Conservation (phyloP, 768 basidiomycete genomes). For the Leccinum variicolor region DNA sequence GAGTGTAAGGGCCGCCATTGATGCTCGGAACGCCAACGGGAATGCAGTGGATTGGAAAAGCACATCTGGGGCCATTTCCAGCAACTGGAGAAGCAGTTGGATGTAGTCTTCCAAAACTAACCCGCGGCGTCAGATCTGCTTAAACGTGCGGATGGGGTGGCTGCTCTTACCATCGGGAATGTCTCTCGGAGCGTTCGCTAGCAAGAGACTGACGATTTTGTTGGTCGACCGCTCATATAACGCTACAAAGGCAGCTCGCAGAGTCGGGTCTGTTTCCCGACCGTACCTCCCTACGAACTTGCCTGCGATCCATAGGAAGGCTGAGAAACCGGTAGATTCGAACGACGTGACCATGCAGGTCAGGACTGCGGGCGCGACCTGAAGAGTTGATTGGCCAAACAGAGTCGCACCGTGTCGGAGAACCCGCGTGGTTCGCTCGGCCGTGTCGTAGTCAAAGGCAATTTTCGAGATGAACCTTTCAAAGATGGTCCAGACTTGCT, state of each 20-base stretch:
- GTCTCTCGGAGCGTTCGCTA: slow-evolving; percentile 62
- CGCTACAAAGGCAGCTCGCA: slow-evolving; percentile 57
- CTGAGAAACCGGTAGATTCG: slow-evolving; percentile 74
- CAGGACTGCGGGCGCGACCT: slow-evolving; percentile 68
- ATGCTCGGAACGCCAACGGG: slow-evolving; percentile 70
- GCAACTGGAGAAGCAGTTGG: slow-evolving; percentile 70
- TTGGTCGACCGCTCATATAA: slow-evolving; percentile 75
- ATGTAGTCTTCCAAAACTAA: slow-evolving; percentile 93
- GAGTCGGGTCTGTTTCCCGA: slow-evolving; percentile 50
- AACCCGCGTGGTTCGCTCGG: slow-evolving; percentile 82
- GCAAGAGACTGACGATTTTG: slow-evolving; percentile 65
- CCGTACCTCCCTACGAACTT: slow-evolving; percentile 82
- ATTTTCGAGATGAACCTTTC: slow-evolving; percentile 78
- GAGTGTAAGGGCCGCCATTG: slow-evolving; percentile 77
- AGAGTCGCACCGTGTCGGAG: slow-evolving; percentile 81
- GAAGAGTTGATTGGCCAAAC: slow-evolving; percentile 64
- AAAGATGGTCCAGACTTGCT: slow-evolving; percentile 81
- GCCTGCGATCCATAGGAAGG: slow-evolving; percentile 92
- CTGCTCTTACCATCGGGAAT: slow-evolving; percentile 85
- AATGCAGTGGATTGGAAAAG: slow-evolving; percentile 79
- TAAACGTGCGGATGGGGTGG: neutral
- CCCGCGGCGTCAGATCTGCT: slow-evolving; percentile 1
- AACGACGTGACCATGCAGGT: slow-evolving; percentile 76
- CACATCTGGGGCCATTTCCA: slow-evolving; percentile 66
- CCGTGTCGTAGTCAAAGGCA: slow-evolving; percentile 68